Percentiles rank a stretch among this genome's conserved stretches.
These are phyloP conservation scores for Phaeosphaeriaceae sp. DNA, from an alignment of 2,329 filamentous ascomycete species.

Conservation along the genomic window DNA sequence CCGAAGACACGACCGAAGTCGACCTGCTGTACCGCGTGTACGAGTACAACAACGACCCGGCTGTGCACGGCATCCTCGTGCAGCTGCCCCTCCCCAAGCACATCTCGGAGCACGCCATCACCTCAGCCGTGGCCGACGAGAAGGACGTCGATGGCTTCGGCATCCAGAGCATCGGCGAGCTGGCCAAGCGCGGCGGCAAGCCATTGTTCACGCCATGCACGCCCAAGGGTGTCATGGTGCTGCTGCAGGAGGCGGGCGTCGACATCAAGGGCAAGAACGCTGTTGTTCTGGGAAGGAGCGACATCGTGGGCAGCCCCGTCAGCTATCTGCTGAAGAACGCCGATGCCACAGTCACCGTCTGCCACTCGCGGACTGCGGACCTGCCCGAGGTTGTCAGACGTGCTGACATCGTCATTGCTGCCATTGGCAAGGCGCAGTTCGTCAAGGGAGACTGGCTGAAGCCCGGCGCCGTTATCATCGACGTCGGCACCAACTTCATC, in stretches of 20 bases:
- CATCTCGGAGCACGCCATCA: conserved; percentile 89
- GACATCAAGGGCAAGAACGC: conserved; percentile 89
- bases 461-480: conserved; percentile 92
- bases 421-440: conserved; percentile 86
- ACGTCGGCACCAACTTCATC: conserved; percentile 97
- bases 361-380: conserved; percentile 85
- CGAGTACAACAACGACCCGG: conserved; percentile 83
- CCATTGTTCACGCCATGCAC: conserved; percentile 95
- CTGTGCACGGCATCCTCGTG: conserved; percentile 90
- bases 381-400: conserved; percentile 77
- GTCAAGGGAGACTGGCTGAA: conserved; percentile 97
- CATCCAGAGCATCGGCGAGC: conserved; percentile 90
- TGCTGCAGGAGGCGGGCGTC: conserved; percentile 84
- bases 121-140: conserved; percentile 87
- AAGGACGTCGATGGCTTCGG: conserved; percentile 99
- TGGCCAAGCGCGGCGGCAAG: conserved; percentile 91
- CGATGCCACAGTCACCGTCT: conserved; percentile 94
- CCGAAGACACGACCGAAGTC: conserved; percentile 79
- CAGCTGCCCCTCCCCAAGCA: conserved; percentile 90
- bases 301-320: conserved; percentile 96
- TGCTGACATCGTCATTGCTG: conserved; percentile 90
- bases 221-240: conserved; percentile 94
- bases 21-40: conserved; percentile 86
- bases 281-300: conserved; percentile 91
- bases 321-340: conserved; percentile 95